Conservation (phyloP, 108 stramenopile species). For the Hondaea fermentalgiana region DNA sequence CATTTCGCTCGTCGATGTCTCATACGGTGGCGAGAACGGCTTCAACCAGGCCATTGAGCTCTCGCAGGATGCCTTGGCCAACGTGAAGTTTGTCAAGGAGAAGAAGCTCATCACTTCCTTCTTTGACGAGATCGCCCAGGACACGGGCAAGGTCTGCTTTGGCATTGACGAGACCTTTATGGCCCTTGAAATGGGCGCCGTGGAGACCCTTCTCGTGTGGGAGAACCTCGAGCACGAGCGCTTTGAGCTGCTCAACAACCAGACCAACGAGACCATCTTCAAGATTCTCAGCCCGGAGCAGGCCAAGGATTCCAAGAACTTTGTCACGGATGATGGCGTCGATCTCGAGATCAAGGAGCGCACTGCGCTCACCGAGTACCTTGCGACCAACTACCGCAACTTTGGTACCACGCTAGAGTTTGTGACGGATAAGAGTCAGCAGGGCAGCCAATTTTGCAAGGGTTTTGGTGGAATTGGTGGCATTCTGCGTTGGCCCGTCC, state of each 20-base stretch:
- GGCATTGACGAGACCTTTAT: conserved; percentile 94
- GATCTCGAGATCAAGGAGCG: conserved; percentile 84
- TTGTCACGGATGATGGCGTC: conserved; percentile 73
- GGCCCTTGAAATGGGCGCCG: conserved; percentile 91
- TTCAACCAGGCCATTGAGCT: conserved; percentile 99
- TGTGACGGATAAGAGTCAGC: conserved; percentile 87
- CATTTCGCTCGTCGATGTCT: conserved; percentile 93
- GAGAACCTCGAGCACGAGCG: conserved; percentile 20
- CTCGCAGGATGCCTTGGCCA: conserved; percentile 78
- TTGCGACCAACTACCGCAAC: conserved; percentile 91
- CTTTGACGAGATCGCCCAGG: conserved; percentile 96
- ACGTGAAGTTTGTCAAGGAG: conserved; percentile 96
- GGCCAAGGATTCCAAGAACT: conserved; percentile 32
- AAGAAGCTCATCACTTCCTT: conserved; percentile 91
- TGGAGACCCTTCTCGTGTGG: conserved; percentile 78
- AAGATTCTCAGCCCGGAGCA: conserved; percentile 63
- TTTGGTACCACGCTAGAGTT: conserved; percentile 95
- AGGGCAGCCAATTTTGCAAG: conserved; percentile 95
- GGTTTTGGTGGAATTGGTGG: conserved; percentile 99
- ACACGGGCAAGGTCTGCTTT: conserved; percentile 97
- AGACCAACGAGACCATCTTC: conserved; percentile 69
- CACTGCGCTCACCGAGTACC: conserved; percentile 88
- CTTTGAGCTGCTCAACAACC: conserved; percentile 56
- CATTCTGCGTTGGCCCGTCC: conserved; percentile 92
- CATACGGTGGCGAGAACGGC: conserved; percentile 91